Evolutionary conservation across 805 yeast genomes (phyloP).

Genomic region (Naumovozyma dairenensis): DNA sequence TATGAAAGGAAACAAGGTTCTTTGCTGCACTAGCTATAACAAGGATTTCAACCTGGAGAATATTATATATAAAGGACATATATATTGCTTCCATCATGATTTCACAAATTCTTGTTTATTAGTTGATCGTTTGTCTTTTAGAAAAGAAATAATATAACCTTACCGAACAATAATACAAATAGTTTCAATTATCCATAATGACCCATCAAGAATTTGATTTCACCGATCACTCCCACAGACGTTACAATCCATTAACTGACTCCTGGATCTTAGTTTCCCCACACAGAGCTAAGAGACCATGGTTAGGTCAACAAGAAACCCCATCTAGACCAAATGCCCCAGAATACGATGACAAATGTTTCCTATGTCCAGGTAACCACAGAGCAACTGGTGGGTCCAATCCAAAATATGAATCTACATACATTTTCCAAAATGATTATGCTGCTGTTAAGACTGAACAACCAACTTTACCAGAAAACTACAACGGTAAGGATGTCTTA

Average conservation of each 20-base stretch:
- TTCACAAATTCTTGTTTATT: no score
- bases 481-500: conserved; percentile 17
- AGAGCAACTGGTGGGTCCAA: conserved; percentile 54
- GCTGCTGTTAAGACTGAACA: conserved; percentile 58
- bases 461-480: conserved; percentile 32
- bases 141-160: no score
- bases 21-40: no score
- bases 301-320: conserved; percentile 67
- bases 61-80: no score
- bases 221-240: conserved; percentile 53
- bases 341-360: conserved; percentile 54
- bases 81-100: no score
- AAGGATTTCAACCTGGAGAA: no score
- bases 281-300: conserved; percentile 68
- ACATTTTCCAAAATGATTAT: conserved; percentile 55
- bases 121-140: no score
- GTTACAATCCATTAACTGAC: conserved; percentile 60
- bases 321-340: conserved; percentile 36
- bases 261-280: conserved; percentile 68
- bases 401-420: conserved; percentile 49
- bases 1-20: no score
- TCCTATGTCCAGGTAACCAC: conserved; percentile 60
- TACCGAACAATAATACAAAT: no score
- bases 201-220: conserved; percentile 32
- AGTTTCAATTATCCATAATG: conserved; percentile 4